Evolutionary conservation across 352 stramenopile species (phyloP).

Genomic region (Pilasporangium apinafurcum): DNA sequence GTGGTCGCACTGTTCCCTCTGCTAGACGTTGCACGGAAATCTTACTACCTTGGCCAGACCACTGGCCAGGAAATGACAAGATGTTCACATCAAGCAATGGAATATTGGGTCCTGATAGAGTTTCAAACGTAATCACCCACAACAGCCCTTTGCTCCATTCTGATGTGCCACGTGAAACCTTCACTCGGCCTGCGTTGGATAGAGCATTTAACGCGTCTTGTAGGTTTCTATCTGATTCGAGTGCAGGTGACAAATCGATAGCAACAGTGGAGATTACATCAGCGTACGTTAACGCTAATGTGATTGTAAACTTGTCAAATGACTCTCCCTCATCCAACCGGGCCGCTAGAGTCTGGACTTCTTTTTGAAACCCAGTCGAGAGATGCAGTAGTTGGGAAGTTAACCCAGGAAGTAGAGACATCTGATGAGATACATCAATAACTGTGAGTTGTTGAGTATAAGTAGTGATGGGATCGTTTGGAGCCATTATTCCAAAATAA

Average conservation of each 20-base stretch:
- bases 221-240: not conserved
- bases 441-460: no score
- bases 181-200: not conserved
- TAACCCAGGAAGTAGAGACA: no score
- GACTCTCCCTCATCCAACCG: not conserved
- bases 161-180: not conserved
- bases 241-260: not conserved
- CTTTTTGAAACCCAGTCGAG: not conserved
- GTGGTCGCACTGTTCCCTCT: not conserved
- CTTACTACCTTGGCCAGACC: not conserved
- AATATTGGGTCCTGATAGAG: not conserved
- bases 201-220: not conserved
- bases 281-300: not conserved
- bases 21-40: not conserved
- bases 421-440: no score
- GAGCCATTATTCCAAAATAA: no score
- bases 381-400: constrained; percentile 1
- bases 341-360: not conserved
- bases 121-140: not conserved
- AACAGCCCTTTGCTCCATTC: not conserved
- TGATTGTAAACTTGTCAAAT: not conserved
- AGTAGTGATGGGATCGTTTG: no score
- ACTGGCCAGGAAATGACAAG: not conserved
- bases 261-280: not conserved
- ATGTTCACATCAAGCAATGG: not conserved